Evolutionary conservation across 75 land plant species (phyloP), one percentile per base, ranked within the genome.

Genomic region (Isoetes taiwanensis): DNA sequence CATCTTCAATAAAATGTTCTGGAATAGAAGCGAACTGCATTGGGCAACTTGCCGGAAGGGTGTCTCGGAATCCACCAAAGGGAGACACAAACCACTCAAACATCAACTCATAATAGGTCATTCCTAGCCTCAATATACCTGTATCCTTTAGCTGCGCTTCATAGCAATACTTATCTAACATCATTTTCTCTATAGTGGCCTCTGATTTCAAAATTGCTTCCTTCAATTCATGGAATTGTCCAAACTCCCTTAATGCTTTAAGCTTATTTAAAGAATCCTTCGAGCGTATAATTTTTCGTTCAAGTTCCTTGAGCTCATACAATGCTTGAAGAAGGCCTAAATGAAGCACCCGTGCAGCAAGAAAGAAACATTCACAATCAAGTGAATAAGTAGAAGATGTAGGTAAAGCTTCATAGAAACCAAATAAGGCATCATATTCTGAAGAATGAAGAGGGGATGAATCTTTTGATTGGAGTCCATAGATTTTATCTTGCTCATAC

Each of bases 381-480:
- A 46, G 23, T 23, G 50, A 46, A n/a, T n/a, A n/a, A n/a, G n/a
- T n/a, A 37, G 62, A 25, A n/a, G 70, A 43, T 34, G 11, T 24
- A 21, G 56, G 32, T 50, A 43, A 66, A 28, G 43, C 16, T 27
- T 61, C 54, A 23, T 56, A 39, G 28, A 20, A 28, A 30, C 48
- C 38, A 61, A 65, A 52, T 27, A 23, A 54, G 28, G 41, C 32
- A 30, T 58, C 30, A n/a, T n/a, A n/a, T n/a, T n/a, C n/a, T n/a
- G n/a, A n/a, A n/a, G n/a, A n/a, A n/a, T n/a, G n/a, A n/a, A n/a
- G n/a, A n/a, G n/a, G n/a, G n/a, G 74, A 68, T 21, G 87, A 82
- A 69, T 69, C 79, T 43, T 76, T 68, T n/a, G 86, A 81, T 56
- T 75, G 72, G 24, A 77, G 65, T 3, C 70, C 62, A 4, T 74